Evolutionary conservation across 331 rosid species (phyloP).

Genomic region (Quercus tomentella): DNA sequence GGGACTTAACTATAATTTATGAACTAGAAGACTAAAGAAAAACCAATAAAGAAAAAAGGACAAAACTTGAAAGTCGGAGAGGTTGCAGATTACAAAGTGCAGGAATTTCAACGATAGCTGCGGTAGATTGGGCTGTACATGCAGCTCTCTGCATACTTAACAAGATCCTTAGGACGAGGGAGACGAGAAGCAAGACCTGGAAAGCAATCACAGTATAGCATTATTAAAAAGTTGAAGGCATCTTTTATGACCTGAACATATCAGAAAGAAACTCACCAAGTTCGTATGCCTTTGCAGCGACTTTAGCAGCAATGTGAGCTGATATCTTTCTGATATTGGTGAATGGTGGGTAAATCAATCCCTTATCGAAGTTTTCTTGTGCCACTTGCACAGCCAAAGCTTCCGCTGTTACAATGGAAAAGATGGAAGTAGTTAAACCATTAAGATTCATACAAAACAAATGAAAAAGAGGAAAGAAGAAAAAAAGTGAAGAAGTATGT

Average conservation of each 20-base stretch:
- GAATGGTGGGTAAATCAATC: slow-evolving; percentile 94
- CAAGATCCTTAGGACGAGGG: slow-evolving; percentile 90
- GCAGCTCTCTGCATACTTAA: slow-evolving; percentile 87
- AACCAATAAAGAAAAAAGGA: neutral
- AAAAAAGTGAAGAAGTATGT: neutral
- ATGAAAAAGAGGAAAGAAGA: neutral
- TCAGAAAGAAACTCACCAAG: slow-evolving; percentile 57
- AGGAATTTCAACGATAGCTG: slow-evolving; percentile 56
- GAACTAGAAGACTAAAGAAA: neutral
- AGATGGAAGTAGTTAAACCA: slow-evolving; percentile 1
- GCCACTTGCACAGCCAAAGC: slow-evolving; percentile 83
- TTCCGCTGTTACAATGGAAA: slow-evolving; percentile 60
- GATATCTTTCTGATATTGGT: slow-evolving; percentile 91
- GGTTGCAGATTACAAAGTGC: neutral
- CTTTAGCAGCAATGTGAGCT: slow-evolving; percentile 88
- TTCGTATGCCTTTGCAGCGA: slow-evolving; percentile 86
- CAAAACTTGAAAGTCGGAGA: neutral
- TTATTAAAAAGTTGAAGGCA: neutral
- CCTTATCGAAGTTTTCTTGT: slow-evolving; percentile 71
- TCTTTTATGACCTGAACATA: neutral
- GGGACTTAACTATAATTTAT: neutral
- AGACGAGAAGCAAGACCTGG: slow-evolving; percentile 89
- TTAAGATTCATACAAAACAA: neutral
- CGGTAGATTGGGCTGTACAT: slow-evolving; percentile 95
- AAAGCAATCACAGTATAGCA: slow-evolving; percentile 9